phyloP scores from a whole-genome alignment of 176 grass and related monocot genomes.

The Carex littledalei region DNA sequence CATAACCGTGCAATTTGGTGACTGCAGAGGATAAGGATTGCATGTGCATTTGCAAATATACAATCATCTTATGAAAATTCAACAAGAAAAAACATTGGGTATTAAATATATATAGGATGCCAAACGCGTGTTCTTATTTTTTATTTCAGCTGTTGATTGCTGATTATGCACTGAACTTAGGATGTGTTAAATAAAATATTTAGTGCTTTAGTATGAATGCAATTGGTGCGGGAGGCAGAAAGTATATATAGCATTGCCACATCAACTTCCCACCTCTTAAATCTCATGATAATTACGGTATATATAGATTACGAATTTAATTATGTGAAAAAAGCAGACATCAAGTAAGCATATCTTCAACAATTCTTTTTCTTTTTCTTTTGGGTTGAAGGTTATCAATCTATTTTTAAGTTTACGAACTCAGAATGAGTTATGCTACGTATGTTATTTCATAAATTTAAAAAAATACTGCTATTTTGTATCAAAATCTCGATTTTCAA shows the following conservation, averaged over 20 bases:
- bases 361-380: neutral
- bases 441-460: too few relatives aligned
- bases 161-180: conserved; percentile 4
- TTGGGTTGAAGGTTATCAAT: neutral
- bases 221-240: neutral
- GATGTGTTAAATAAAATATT: conserved; percentile 4
- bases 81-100: neutral
- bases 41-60: neutral
- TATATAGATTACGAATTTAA: neutral
- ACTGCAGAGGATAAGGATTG: neutral
- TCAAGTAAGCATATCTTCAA: neutral
- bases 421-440: too few relatives aligned
- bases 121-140: neutral
- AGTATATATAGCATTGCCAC: neutral
- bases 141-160: neutral
- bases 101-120: neutral
- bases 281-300: neutral
- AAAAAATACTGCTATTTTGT: too few relatives aligned
- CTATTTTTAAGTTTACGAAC: neutral
- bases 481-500: too few relatives aligned
- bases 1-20: neutral
- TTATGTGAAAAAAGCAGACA: neutral
- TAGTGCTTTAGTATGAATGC: neutral
- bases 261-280: neutral
- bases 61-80: neutral